Evolutionary conservation across 768 basidiomycete species (phyloP).

Genomic region (Leccinum sublutescens): DNA sequence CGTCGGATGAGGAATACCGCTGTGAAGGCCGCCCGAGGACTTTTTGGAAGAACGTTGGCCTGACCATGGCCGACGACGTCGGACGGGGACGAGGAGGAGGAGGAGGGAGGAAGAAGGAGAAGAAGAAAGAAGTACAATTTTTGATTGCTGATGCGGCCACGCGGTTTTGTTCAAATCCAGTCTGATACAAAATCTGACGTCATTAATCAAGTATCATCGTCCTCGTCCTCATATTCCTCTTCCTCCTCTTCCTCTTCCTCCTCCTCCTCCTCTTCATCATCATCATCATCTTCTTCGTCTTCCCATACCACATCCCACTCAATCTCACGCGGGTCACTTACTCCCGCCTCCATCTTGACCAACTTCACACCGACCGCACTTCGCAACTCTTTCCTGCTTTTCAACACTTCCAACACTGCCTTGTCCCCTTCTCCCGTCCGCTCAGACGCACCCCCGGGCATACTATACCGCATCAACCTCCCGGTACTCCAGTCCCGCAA

Average conservation of each 20-base stretch:
- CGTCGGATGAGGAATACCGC: conserved; percentile 42
- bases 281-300: conserved; percentile 40
- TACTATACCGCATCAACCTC: conserved; percentile 70
- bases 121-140: neutral
- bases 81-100: conserved; percentile 6
- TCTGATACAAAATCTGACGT: conserved; percentile 25
- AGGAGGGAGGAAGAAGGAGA: neutral
- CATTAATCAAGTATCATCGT: conserved; percentile 6
- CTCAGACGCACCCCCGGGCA: conserved; percentile 39
- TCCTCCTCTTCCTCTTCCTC: too few species aligned
- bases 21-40: conserved; percentile 66
- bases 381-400: conserved; percentile 66
- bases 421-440: conserved; percentile 40
- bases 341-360: conserved; percentile 49
- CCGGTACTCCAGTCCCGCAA: conserved; percentile 84
- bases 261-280: conserved; percentile 26
- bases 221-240: too few species aligned
- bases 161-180: conserved; percentile 24
- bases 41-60: conserved; percentile 57
- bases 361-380: conserved; percentile 49
- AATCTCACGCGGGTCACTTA: conserved; percentile 41
- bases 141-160: conserved; percentile 9
- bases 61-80: conserved; percentile 40
- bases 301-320: conserved; percentile 39
- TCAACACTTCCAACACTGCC: conserved; percentile 45